These are phyloP conservation scores for Endotrypanum monterogeii DNA, from an alignment of 208 protist species.

Conservation along the genomic window DNA sequence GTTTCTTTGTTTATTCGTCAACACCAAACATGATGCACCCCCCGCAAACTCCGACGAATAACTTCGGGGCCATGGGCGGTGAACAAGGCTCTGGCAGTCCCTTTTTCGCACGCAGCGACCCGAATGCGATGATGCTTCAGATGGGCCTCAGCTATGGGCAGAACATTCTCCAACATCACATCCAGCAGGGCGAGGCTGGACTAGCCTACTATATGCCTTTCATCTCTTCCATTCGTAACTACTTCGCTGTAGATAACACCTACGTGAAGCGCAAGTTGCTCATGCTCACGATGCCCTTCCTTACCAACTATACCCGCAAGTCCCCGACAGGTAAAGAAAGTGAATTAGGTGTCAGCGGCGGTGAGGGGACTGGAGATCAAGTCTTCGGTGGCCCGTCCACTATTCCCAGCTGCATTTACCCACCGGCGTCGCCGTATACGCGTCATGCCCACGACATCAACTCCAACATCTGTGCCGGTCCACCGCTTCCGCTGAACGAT, in stretches of 20 bases:
- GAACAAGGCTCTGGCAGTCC: conserved; percentile 9
- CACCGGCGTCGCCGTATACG: neutral
- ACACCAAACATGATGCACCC: conserved; percentile 4
- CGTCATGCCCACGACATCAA: conserved; percentile 7
- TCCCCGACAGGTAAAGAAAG: conserved; percentile 10
- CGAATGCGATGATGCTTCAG: conserved; percentile 63
- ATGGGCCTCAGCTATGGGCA: conserved; percentile 84
- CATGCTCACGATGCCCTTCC: conserved; percentile 77
- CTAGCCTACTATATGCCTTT: conserved; percentile 65
- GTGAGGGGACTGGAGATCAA: conserved; percentile 19
- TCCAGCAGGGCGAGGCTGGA: conserved; percentile 59
- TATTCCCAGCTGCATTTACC: conserved; percentile 12
- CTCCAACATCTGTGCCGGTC: conserved; percentile 2
- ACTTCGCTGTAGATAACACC: conserved; percentile 80
- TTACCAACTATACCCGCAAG: conserved; percentile 29
- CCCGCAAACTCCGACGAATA: conserved; percentile 25
- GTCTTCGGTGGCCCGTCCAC: conserved; percentile 22
- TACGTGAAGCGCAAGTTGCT: conserved; percentile 78
- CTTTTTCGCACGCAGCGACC: conserved; percentile 17
- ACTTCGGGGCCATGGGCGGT: conserved; percentile 20
- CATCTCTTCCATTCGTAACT: conserved; percentile 48
- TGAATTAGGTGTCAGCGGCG: conserved; percentile 20
- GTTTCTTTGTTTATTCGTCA: too few species aligned
- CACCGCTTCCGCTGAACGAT: conserved; percentile 52
- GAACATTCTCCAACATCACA: conserved; percentile 57